A percentile compares a stretch with the other conserved stretches of the same genome.
These are phyloP conservation scores for Solanum rostratum DNA, from an alignment of 257 asterid species.

Conservation along the genomic window DNA sequence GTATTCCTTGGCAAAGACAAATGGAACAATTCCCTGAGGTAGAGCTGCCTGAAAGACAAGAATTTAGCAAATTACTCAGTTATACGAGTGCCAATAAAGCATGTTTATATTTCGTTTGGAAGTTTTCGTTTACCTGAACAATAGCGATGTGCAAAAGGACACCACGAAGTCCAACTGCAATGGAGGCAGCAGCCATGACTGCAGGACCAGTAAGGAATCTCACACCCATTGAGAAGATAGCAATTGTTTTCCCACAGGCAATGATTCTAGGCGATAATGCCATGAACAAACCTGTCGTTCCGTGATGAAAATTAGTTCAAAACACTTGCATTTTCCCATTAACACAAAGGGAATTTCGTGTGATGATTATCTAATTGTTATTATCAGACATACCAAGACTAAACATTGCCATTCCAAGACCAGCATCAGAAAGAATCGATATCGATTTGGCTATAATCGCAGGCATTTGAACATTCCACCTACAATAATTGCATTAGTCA, in stretches of 20 bases:
- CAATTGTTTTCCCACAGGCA: slow-evolving; percentile 36
- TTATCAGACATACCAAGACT: slow-evolving; percentile 29
- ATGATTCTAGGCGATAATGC: slow-evolving; percentile 36
- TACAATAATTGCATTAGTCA: slow-evolving; percentile 1
- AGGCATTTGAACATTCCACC: slow-evolving; percentile 41
- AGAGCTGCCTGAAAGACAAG: slow-evolving; percentile 27
- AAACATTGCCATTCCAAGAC: slow-evolving; percentile 47
- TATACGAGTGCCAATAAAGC: background rate
- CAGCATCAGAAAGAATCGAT: slow-evolving; percentile 36
- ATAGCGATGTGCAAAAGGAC: slow-evolving; percentile 26
- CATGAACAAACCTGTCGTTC: slow-evolving; percentile 34
- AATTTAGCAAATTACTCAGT: background rate
- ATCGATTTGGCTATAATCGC: slow-evolving; percentile 33
- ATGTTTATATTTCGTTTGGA: background rate
- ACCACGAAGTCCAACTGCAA: slow-evolving; percentile 29
- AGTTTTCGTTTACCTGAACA: slow-evolving; percentile 17
- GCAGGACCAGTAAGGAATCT: slow-evolving; percentile 38
- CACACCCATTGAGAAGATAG: slow-evolving; percentile 29
- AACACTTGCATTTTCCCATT: background rate
- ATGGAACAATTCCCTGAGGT: slow-evolving; percentile 42
- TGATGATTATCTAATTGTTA: too few relatives aligned
- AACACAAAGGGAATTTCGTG: background rate
- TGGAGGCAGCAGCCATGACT: slow-evolving; percentile 41
- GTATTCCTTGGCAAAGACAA: slow-evolving; percentile 39
- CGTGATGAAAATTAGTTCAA: background rate